Evolutionary conservation across 352 stramenopile species (phyloP).

Genomic region (Globisporangium nagaii): DNA sequence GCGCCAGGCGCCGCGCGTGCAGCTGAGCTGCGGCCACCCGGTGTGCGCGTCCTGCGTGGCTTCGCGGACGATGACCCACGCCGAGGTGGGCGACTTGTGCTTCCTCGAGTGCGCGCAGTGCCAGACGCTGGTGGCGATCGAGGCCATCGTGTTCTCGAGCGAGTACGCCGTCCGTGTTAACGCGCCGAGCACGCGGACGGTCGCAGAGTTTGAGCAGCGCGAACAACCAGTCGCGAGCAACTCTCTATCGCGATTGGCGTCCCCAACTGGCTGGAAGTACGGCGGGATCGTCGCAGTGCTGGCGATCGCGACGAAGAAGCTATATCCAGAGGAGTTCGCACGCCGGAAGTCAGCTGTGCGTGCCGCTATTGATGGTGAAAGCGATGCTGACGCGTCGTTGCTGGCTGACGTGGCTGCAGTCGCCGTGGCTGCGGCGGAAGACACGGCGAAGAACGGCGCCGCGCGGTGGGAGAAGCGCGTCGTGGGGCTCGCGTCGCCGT

Average conservation of each 20-base stretch:
- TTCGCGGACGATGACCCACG: conserved; percentile 34
- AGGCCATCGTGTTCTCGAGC: conserved; percentile 47
- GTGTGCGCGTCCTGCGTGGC: conserved; percentile 56
- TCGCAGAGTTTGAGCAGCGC: conserved; percentile 22
- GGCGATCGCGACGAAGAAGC: conserved; percentile 29
- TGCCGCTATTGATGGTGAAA: conserved; percentile 5
- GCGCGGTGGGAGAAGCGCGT: conserved; percentile 55
- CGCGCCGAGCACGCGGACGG: conserved; percentile 20
- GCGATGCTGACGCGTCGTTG: neutral
- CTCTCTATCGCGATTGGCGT: neutral
- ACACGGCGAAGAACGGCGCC: conserved; percentile 27
- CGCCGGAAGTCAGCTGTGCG: neutral
- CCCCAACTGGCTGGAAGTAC: conserved; percentile 26
- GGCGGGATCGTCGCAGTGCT: conserved; percentile 37
- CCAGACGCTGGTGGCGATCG: conserved; percentile 41
- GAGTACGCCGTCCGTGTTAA: conserved; percentile 49
- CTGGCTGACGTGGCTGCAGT: conserved; percentile 3
- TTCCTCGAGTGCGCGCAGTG: conserved; percentile 54
- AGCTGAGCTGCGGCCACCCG: conserved; percentile 59
- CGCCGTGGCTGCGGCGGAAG: conserved; percentile 2
- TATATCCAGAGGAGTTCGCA: conserved; percentile 17
- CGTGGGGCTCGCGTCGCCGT: conserved; percentile 32
- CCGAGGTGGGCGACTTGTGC: conserved; percentile 33
- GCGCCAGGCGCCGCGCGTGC: conserved; percentile 48
- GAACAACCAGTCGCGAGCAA: neutral